Conservation (phyloP, 345 rosid genomes). For the Iberis pinnata region DNA sequence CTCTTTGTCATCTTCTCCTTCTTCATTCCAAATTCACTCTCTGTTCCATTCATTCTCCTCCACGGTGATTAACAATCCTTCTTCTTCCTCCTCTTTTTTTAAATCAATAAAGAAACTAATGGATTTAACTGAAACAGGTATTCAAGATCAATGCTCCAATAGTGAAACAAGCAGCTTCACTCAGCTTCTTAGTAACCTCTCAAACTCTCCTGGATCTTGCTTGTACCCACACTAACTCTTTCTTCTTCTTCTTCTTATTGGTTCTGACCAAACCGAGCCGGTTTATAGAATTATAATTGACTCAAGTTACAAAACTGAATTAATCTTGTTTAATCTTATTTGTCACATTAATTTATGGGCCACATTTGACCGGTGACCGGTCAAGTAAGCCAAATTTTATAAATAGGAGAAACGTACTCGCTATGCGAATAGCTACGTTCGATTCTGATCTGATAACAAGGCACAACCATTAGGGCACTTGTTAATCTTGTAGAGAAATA, state of each 20-base stretch:
- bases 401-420: too few species aligned
- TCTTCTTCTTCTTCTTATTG: slow-evolving; percentile 14
- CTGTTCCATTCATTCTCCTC: slow-evolving; percentile 63
- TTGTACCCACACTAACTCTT: slow-evolving; percentile 36
- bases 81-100: slow-evolving; percentile 11
- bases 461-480: too few species aligned
- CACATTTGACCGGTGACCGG: too few species aligned
- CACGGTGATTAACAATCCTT: slow-evolving; percentile 42
- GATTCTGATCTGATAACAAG: too few species aligned
- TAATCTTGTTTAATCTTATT: too few species aligned
- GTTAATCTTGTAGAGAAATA: too few species aligned
- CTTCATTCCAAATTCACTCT: slow-evolving; percentile 36
- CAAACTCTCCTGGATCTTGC: slow-evolving; percentile 74
- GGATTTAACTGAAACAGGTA: slow-evolving; percentile 37
- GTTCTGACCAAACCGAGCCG: too few species aligned
- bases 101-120: not conserved
- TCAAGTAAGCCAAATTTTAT: too few species aligned
- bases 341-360: too few species aligned
- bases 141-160: slow-evolving; percentile 61
- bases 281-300: too few species aligned
- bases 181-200: slow-evolving; percentile 42
- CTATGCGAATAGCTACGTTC: too few species aligned
- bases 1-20: slow-evolving; percentile 30
- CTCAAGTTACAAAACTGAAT: too few species aligned
- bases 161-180: slow-evolving; percentile 50